Conservation (phyloP, 805 yeast genomes). For the Candida nanaspora region DNA sequence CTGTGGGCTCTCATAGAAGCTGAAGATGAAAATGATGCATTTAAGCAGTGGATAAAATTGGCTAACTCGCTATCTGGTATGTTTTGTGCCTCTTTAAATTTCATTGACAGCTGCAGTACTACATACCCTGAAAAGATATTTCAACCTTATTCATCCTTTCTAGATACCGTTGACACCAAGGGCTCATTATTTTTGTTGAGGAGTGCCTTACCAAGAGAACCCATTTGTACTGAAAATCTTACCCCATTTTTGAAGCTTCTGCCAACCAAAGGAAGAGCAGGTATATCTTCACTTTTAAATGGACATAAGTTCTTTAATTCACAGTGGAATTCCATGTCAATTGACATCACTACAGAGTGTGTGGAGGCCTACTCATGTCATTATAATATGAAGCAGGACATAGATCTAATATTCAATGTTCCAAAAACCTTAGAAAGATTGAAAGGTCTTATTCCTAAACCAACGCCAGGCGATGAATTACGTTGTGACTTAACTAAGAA, state of each 20-base stretch:
- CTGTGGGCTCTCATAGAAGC: constrained; percentile 84
- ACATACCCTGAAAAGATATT: constrained; percentile 51
- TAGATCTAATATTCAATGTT: constrained; percentile 68
- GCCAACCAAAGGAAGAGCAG: constrained; percentile 90
- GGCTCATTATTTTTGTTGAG: constrained; percentile 52
- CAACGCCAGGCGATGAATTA: constrained; percentile 60
- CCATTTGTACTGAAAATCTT: constrained; percentile 92
- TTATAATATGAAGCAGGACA: constrained; percentile 53
- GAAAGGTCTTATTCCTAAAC: constrained; percentile 71
- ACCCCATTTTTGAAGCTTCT: constrained; percentile 87
- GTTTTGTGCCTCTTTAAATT: constrained; percentile 91
- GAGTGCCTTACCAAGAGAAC: constrained; percentile 91
- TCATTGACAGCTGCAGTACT: constrained; percentile 73
- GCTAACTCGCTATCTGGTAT: constrained; percentile 79
- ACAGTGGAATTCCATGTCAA: constrained; percentile 89
- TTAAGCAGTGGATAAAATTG: constrained; percentile 59
- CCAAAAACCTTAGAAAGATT: constrained; percentile 58
- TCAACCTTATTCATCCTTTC: constrained; percentile 16
- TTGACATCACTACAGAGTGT: constrained; percentile 64
- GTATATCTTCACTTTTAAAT: constrained; percentile 75
- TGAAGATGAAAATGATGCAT: constrained; percentile 42
- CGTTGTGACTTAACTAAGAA: constrained; percentile 66
- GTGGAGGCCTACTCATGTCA: constrained; percentile 31
- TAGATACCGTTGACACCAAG: constrained; percentile 19
- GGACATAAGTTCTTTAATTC: constrained; percentile 90